Base-by-base conservation (phyloP, 2,329 filamentous ascomycete genomes). In the Fusarium heterosporum region DNA sequence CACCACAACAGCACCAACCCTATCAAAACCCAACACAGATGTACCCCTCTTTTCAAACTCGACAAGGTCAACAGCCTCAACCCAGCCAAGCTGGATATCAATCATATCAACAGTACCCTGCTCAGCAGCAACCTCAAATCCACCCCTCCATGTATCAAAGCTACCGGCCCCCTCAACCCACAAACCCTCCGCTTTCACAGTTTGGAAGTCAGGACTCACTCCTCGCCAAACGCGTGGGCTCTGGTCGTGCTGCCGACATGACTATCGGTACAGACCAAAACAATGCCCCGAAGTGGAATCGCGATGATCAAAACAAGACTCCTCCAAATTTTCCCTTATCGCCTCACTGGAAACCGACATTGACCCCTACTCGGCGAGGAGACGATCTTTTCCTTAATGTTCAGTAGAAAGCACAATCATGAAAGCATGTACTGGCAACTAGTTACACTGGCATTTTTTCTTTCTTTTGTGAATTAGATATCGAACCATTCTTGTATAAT, bases 291-390 rank as follows among this genome's bases (percentile, higher is more conserved):
- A 59, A 62, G 39, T 73, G 72, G 61, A 54, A 61, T 14, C 65
- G 68, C 12, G 61, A 69, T 32, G 47, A n/a, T 25, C 50, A 51
- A 29, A 51, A 56, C 19, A 64, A 47, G 32, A 66, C 59, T 8
- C 52, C 42, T 11, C 66, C 66, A 39, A 53, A 49, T 22, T 39
- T 57, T 43, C 54, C 64, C 34, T 28, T 67, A 8, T 71, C 74
- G 25, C 69, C 73, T 19, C 60, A 67, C 25, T 78, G 76, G 76
- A 50, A 88, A 68, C 89, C 89, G 4, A 85, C 83, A 67, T 72
- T 92, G 70, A 92, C 90, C 43, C 90, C 90, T 4, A 89, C 87
- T 56, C 80, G 88, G 61, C 82, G 87, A 47, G 90, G 90, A 0
- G 86, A 89, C 26, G 89, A 92, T 73, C 72, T 92, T 60, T 89